Conservation (phyloP, 1,139 yeast species). For the Geotrichum siamense region DNA sequence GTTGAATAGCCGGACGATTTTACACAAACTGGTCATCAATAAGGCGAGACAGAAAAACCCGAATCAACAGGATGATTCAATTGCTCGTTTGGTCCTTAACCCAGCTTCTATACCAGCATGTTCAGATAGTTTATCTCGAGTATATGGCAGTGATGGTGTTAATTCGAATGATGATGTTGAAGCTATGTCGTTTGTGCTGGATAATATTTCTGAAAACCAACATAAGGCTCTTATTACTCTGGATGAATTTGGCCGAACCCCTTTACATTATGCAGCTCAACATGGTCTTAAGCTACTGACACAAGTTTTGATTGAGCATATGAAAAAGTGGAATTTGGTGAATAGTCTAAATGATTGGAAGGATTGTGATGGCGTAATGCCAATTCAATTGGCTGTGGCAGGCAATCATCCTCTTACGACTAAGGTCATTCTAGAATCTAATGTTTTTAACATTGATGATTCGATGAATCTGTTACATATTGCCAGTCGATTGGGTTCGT, state of each 20-base stretch:
- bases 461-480: constrained; percentile 46
- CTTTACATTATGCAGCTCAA: constrained; percentile 85
- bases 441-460: constrained; percentile 36
- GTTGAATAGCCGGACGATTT: constrained; percentile 72
- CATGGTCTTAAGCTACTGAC: constrained; percentile 70
- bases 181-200: constrained; percentile 48
- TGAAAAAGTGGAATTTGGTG: constrained; percentile 48
- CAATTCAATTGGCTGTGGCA: constrained; percentile 73
- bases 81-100: constrained; percentile 33
- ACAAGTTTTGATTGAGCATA: constrained; percentile 46
- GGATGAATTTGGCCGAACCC: constrained; percentile 76
- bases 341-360: constrained; percentile 50
- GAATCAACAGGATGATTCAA: constrained; percentile 11
- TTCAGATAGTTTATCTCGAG: constrained; percentile 37
- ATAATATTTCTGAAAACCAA: constrained; percentile 46
- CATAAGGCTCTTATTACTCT: constrained; percentile 50
- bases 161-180: constrained; percentile 40
- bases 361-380: constrained; percentile 76
- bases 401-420: constrained; percentile 81
- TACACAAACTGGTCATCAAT: constrained; percentile 74
- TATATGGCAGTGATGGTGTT: constrained; percentile 61
- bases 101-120: constrained; percentile 48
- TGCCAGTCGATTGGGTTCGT: constrained; percentile 64
- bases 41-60: constrained; percentile 49
- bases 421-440: constrained; percentile 46